Evolutionary conservation across 2,329 filamentous ascomycete genomes (phyloP).

Genomic region (Cladorrhinum sp.): DNA sequence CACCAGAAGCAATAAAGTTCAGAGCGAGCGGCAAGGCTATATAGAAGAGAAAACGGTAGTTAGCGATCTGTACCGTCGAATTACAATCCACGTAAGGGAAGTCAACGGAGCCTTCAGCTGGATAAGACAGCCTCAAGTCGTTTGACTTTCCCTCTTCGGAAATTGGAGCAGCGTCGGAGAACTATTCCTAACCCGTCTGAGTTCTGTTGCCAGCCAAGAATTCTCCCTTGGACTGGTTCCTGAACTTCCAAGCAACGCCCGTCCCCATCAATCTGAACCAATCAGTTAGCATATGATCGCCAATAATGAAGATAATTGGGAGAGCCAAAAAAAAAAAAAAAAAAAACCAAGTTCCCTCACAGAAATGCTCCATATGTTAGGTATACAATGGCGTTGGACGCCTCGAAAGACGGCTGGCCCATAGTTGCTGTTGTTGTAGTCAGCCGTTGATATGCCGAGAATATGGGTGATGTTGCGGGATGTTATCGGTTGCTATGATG

Average conservation of each 20-base stretch:
- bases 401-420: conserved; percentile 71
- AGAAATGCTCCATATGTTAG: conserved; percentile 74
- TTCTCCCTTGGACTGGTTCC: conserved; percentile 64
- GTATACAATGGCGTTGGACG: conserved; percentile 82
- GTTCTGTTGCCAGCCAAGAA: conserved; percentile 76
- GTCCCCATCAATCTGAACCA: conserved; percentile 63
- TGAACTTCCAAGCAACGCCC: conserved; percentile 55
- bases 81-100: neutral
- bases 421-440: conserved; percentile 42
- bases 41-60: neutral
- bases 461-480: neutral
- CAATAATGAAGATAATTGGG: no score
- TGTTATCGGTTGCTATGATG: neutral
- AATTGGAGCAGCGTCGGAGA: conserved; percentile 8
- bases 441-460: conserved; percentile 16
- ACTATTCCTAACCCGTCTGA: conserved; percentile 68
- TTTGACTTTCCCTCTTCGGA: neutral
- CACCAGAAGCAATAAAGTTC: conserved; percentile 90
- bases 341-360: conserved; percentile 41
- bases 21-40: conserved; percentile 75
- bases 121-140: neutral
- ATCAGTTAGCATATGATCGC: no score
- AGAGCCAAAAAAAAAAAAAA: conserved; percentile 4
- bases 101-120: neutral
- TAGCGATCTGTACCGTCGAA: neutral